Percentiles rank a stretch among this genome's conserved stretches.
phyloP scores from a whole-genome alignment of 1,284 basidiomycete genomes.

The Anthracocystis setariae region DNA sequence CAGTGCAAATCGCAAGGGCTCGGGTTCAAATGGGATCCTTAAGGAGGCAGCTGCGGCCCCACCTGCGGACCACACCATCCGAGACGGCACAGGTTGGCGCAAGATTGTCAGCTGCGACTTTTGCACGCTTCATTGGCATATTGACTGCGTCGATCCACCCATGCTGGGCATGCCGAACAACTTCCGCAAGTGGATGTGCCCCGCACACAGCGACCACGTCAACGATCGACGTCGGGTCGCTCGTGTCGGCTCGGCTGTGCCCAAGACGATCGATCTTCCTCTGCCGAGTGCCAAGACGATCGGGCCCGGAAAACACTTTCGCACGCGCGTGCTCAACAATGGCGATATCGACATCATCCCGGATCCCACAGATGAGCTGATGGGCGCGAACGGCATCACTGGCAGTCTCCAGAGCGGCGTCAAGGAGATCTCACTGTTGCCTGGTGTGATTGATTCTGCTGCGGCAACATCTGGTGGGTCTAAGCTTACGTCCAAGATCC shows the following conservation, averaged over 20 bases:
- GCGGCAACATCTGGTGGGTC: constrained; percentile 63
- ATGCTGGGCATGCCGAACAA: constrained; percentile 84
- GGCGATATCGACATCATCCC: constrained; percentile 88
- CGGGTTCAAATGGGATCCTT: neutral
- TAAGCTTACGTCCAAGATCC: constrained; percentile 71
- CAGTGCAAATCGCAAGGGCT: too few relatives aligned
- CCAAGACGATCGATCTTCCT: constrained; percentile 44
- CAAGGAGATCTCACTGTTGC: constrained; percentile 69
- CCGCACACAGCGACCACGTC: constrained; percentile 87
- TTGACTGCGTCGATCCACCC: constrained; percentile 94
- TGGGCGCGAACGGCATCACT: constrained; percentile 49
- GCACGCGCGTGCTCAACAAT: constrained; percentile 81
- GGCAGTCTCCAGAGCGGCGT: constrained; percentile 37
- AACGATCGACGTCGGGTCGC: constrained; percentile 68
- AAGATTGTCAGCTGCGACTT: constrained; percentile 92
- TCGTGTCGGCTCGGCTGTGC: constrained; percentile 34
- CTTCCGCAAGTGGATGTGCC: constrained; percentile 97
- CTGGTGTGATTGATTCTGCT: constrained; percentile 38
- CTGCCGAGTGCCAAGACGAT: constrained; percentile 41
- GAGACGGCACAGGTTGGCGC: constrained; percentile 64
- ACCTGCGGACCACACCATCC: constrained; percentile 27
- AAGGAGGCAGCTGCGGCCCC: constrained; percentile 9
- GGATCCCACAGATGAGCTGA: constrained; percentile 68
- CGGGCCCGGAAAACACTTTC: constrained; percentile 75
- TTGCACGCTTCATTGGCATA: constrained; percentile 93